These are phyloP conservation scores for Pythium biforme DNA, from an alignment of 352 stramenopile genomes.

Conservation along the genomic window DNA sequence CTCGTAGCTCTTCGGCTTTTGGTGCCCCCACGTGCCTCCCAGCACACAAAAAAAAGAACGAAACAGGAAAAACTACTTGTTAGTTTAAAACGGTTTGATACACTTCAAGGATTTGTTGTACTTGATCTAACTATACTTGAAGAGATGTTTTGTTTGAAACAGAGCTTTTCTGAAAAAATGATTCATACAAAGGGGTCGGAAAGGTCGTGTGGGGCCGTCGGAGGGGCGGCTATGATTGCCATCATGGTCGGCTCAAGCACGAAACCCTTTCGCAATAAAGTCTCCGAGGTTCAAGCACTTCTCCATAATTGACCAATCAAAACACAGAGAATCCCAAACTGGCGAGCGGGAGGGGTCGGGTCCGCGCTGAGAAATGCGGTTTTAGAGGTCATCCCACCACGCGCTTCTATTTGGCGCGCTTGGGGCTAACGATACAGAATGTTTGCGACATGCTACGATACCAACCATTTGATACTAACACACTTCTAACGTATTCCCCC, in stretches of 20 bases:
- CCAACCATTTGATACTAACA: constrained; percentile 4
- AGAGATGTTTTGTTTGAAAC: constrained; percentile 2
- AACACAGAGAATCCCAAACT: not conserved
- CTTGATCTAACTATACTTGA: constrained; percentile 3
- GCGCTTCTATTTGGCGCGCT: too few relatives aligned
- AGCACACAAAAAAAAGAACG: constrained; percentile 25
- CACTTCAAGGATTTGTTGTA: not conserved
- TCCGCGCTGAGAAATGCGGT: constrained; percentile 5
- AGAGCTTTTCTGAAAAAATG: not conserved
- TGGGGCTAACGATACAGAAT: constrained; percentile 5
- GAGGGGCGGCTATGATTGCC: constrained; percentile 20
- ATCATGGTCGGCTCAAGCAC: constrained; percentile 20
- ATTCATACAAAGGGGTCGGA: constrained; percentile 27
- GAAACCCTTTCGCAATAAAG: constrained; percentile 35
- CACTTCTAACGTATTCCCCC: not conserved
- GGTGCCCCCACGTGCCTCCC: constrained; percentile 1
- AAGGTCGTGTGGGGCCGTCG: constrained; percentile 29
- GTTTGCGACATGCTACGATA: constrained; percentile 6
- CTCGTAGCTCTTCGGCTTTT: constrained; percentile 17
- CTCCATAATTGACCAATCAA: not conserved
- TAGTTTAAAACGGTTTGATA: constrained; percentile 15
- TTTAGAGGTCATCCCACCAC: constrained; percentile 5
- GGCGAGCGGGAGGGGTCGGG: constrained; percentile 20
- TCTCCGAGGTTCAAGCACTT: constrained; percentile 27
- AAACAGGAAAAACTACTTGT: not conserved